phyloP scores from a whole-genome alignment of 169 alveolate genomes.

The Plasmodium gonderi region DNA sequence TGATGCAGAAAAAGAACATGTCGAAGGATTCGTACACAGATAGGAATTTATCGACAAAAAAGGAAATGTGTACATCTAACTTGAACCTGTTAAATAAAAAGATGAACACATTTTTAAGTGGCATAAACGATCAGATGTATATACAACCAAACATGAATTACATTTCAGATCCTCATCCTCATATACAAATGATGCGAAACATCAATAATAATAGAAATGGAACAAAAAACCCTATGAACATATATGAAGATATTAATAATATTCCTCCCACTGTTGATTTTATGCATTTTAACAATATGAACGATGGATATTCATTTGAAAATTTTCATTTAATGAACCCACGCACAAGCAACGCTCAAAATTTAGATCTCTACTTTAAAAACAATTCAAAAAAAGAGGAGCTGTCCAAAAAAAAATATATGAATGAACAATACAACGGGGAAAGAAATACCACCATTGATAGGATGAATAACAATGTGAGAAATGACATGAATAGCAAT shows the following conservation, averaged over 20 bases:
- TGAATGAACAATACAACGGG: not conserved
- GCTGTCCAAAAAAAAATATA: not conserved
- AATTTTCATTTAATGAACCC: not conserved
- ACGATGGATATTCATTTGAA: not conserved
- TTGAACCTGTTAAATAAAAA: conserved; percentile 26
- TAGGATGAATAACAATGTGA: not conserved
- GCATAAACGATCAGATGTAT: conserved; percentile 29
- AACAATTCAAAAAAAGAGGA: conserved; percentile 1
- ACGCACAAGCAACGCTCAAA: not conserved
- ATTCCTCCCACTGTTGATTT: conserved; percentile 14
- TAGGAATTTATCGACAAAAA: not conserved
- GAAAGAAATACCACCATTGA: not conserved
- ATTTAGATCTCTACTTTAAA: not conserved
- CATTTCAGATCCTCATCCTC: not conserved
- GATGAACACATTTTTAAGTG: conserved; percentile 5
- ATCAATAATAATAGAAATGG: too few relatives aligned
- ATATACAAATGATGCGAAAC: not conserved
- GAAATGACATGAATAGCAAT: not conserved
- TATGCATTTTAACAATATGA: not conserved
- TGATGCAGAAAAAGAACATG: not conserved
- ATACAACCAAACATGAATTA: conserved; percentile 24
- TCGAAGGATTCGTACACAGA: not conserved
- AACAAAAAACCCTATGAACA: not conserved
- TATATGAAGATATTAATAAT: conserved; percentile 23
- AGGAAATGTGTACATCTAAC: not conserved